phyloP scores from a whole-genome alignment of 306 rosid species.

The Sicyos edulis region DNA sequence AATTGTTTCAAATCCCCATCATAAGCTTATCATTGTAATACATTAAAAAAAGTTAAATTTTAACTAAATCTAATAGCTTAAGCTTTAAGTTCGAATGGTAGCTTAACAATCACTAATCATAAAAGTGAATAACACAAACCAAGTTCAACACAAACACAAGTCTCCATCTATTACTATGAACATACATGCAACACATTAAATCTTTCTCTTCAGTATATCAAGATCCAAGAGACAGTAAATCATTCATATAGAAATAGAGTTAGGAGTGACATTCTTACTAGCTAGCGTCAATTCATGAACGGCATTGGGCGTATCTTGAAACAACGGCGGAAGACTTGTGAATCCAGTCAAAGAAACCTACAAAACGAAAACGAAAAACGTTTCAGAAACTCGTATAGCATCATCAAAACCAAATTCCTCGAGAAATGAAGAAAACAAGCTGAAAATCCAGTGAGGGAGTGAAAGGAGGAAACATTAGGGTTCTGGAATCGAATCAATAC shows the following conservation, averaged over 20 bases:
- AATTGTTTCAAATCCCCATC: not conserved
- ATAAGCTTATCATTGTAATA: not conserved
- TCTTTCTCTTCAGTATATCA: not conserved
- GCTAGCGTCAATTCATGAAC: conserved; percentile 69
- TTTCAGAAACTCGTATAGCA: not conserved
- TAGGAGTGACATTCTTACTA: not conserved
- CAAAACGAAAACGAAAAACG: conserved; percentile 14
- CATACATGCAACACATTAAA: not conserved
- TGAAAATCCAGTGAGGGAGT: not conserved
- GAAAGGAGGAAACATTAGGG: conserved; percentile 32
- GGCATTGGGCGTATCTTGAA: conserved; percentile 64
- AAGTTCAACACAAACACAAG: not conserved
- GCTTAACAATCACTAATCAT: not conserved
- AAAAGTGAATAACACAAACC: not conserved
- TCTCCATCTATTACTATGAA: not conserved
- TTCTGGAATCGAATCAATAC: conserved; percentile 29
- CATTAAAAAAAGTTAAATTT: not conserved
- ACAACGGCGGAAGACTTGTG: conserved; percentile 92
- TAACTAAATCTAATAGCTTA: not conserved
- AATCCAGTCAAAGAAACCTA: conserved; percentile 72
- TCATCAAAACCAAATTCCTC: not conserved
- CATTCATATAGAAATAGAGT: not conserved
- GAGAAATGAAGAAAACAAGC: not conserved
- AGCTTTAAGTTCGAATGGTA: not conserved
- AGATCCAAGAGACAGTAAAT: conserved; percentile 9